Evolutionary conservation across 2,329 filamentous ascomycete species (phyloP), one percentile per base, ranked within the genome.

Genomic region (Calonectria hawksworthii): DNA sequence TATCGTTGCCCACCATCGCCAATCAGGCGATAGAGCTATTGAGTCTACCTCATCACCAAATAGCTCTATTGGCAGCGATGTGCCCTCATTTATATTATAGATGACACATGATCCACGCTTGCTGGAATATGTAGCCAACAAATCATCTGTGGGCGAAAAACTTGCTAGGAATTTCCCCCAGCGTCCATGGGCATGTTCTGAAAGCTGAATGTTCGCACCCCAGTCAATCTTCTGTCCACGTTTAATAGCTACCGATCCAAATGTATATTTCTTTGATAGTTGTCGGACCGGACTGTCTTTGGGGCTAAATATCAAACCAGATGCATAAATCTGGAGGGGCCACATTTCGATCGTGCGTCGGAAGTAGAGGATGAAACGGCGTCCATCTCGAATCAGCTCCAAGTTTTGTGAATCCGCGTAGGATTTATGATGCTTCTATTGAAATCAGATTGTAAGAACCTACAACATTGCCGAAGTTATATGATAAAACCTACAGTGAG

Each of bases 11-110:
- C 10, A 30, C 5, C 13, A 30, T 30, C 26, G 2, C 50, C 14
- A 30, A 9, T 30, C 3, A 3, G 26, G 14, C 0, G 50, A 30
- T 13, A 52, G n/a, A 9, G 50, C 26, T 13, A 28, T 10, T 23
- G 1, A 1, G 1, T 8, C 2, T 8, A 23, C 16, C 5, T 50
- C 23, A 23, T 2, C 23, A 3, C 7, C 21, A 21, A 4, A 3
- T 50, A 3, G 1, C 13, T 51, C 9, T 13, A 26, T 10, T 4
- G 1, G 11, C 47, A 13, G 9, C 2, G n/a, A 14, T n/a, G 47
- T 13, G n/a, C 47, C 47, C 1, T 51, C n/a, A 9, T 51, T 26
- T 50, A 23, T 10, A 23, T 23, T 26, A 1, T 14, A 16, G 1
- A 13, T 52, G 11, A 28, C 8, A 38, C 36, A 38, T 38, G 16